Percentiles rank a stretch among this genome's conserved stretches.
phyloP scores from a whole-genome alignment of 1,139 yeast genomes.

The Scheffersomyces lignicola region DNA sequence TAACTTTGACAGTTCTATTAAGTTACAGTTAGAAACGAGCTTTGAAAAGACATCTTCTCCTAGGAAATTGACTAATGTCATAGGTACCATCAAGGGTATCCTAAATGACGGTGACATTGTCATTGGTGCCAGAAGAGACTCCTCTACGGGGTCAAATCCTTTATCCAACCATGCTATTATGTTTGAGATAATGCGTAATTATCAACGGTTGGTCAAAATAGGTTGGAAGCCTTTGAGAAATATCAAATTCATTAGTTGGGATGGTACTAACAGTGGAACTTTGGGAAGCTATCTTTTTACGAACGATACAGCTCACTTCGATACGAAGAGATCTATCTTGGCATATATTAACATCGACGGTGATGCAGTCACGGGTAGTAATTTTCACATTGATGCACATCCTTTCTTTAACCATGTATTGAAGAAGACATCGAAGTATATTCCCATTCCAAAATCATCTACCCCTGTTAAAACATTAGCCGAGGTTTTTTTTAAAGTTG shows the following conservation, averaged over 20 bases:
- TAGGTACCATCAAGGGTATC: constrained; percentile 39
- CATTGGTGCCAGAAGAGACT: constrained; percentile 45
- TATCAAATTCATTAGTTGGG: constrained; percentile 46
- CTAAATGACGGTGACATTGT: constrained; percentile 43
- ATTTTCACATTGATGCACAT: constrained; percentile 37
- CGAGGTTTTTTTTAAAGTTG: constrained; percentile 10
- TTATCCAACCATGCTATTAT: constrained; percentile 42
- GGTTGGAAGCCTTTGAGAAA: constrained; percentile 50
- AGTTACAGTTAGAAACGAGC: constrained; percentile 19
- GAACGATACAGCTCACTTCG: constrained; percentile 23
- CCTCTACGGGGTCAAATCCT: constrained; percentile 38
- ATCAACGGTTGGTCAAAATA: constrained; percentile 27
- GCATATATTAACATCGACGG: constrained; percentile 43
- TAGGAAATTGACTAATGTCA: constrained; percentile 31
- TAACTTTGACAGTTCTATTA: constrained; percentile 11
- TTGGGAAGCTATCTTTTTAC: constrained; percentile 30
- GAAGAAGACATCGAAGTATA: constrained; percentile 29
- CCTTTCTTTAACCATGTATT: constrained; percentile 38
- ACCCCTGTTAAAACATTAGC: constrained; percentile 12
- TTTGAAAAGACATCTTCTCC: constrained; percentile 13
- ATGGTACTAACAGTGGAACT: constrained; percentile 37
- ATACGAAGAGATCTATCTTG: constrained; percentile 26
- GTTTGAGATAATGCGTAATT: constrained; percentile 42
- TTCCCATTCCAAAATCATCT: constrained; percentile 34
- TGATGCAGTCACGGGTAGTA: constrained; percentile 41